Evolutionary conservation across 805 yeast genomes (phyloP), one percentile per base, ranked within the genome.

Genomic region (Torulaspora gathmanii): DNA sequence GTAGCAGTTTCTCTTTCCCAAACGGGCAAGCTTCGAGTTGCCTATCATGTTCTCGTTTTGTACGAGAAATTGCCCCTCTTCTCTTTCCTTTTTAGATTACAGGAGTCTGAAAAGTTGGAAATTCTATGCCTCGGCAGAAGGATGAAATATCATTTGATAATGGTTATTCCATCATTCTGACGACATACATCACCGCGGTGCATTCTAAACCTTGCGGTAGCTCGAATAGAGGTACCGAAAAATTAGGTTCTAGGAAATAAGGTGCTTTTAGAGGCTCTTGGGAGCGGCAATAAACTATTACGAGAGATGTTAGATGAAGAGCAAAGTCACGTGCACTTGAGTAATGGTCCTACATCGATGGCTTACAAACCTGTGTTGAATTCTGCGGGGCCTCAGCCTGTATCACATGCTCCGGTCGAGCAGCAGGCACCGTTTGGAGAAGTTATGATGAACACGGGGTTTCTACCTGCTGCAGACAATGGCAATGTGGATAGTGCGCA

Each of bases 371-470:
- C 11, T 7, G 6, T n/a, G n/a, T 11, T 31, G 4, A 8, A 13
- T 4, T 19, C 25, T 2, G 27, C 1, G 27, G 15, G 15, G 17
- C 17, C 26, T 13, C 42, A 22, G 10, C 37, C 23, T 13, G 10
- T 31, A 25, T 37, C 42, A 2, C 36, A 31, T 23, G 37, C 22
- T 15, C 23, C 29, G 15, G 8, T 23, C 3, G 37, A 39, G 6
- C 34, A 34, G 13, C 40, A 29, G 22, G 29, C 20, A 2, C 15
- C 17, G 11, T 36, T 42, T 23, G 40, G 41, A 28, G 41, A 43
- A 17, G 30, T 43, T 7, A 20, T 37, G 34, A 37, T 43, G 46
- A 15, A 37, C 20, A 22, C 42, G 9, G 42, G 25, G 19, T 43
- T 29, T 31, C 31, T 28, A 7, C 40, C 40, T n/a, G 16, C 42